Conservation (phyloP, 768 basidiomycete genomes). For the Brasilioporus rufonigricans region DNA sequence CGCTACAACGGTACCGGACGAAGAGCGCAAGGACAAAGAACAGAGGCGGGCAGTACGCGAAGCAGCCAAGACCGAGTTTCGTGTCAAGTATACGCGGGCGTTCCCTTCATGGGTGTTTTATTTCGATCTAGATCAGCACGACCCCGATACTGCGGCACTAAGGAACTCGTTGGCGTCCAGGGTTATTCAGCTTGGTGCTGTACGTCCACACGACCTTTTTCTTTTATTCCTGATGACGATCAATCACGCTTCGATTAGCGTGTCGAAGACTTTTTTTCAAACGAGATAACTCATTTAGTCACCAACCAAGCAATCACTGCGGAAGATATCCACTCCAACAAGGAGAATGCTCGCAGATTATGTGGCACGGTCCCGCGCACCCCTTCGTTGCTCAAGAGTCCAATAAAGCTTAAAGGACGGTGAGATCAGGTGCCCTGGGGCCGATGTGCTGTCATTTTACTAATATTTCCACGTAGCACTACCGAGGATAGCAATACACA, state of each 20-base stretch:
- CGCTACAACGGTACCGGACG: conserved; percentile 28
- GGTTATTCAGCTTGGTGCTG: conserved; percentile 71
- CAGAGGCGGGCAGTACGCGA: conserved; percentile 51
- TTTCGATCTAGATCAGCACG: conserved; percentile 64
- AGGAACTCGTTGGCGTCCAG: conserved; percentile 48
- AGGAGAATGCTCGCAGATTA: conserved; percentile 59
- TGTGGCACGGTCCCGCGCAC: conserved; percentile 25
- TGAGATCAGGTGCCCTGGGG: conserved; percentile 30
- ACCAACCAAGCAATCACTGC: conserved; percentile 50
- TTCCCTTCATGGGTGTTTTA: conserved; percentile 87
- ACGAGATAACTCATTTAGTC: conserved; percentile 83
- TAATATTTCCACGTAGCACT: conserved; percentile 16
- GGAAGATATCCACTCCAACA: conserved; percentile 45
- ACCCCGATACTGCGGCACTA: conserved; percentile 34
- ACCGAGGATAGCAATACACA: conserved; percentile 31
- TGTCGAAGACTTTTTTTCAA: conserved; percentile 87
- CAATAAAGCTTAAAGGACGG: conserved; percentile 60
- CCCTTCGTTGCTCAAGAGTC: conserved; percentile 52
- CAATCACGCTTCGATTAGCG: conserved; percentile 44
- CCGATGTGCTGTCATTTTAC: not conserved
- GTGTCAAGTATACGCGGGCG: conserved; percentile 76
- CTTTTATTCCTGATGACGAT: not conserved
- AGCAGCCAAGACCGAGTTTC: conserved; percentile 67
- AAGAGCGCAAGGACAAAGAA: conserved; percentile 44
- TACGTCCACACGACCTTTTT: conserved; percentile 42